Evolutionary conservation across 2,329 filamentous ascomycete genomes (phyloP).

Genomic region (Aspergillus ibericus): DNA sequence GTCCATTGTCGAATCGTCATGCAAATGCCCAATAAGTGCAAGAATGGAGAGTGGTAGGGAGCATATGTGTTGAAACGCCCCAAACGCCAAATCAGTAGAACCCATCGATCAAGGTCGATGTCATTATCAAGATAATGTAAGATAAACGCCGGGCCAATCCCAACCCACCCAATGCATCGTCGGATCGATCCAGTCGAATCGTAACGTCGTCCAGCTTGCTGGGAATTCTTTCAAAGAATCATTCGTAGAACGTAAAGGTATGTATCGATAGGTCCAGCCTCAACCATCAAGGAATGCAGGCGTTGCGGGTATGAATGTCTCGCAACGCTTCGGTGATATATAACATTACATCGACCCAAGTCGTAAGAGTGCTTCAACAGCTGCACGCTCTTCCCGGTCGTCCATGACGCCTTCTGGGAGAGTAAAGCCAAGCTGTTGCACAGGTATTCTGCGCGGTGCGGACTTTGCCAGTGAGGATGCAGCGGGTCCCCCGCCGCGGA

Average conservation of each 20-base stretch:
- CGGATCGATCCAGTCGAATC: constrained; percentile 23
- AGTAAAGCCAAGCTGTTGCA: constrained; percentile 34
- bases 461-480: constrained; percentile 42
- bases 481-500: constrained; percentile 37
- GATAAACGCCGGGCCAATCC: constrained; percentile 14
- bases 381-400: constrained; percentile 47
- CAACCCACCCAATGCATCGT: constrained; percentile 22
- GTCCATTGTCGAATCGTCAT: background rate
- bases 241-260: constrained; percentile 16
- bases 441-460: constrained; percentile 37
- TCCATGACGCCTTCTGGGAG: constrained; percentile 35
- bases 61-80: background rate
- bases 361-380: constrained; percentile 50
- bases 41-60: background rate
- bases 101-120: background rate
- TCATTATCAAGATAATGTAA: constrained; percentile 7
- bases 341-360: constrained; percentile 49
- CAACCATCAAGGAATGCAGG: constrained; percentile 10
- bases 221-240: constrained; percentile 13
- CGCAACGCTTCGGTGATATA: constrained; percentile 26
- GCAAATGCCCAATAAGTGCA: background rate
- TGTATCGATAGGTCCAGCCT: constrained; percentile 16
- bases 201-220: constrained; percentile 12
- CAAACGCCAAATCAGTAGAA: background rate
- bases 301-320: constrained; percentile 7